Conservation (phyloP, 768 basidiomycete genomes). For the Lactarius trivialis region DNA sequence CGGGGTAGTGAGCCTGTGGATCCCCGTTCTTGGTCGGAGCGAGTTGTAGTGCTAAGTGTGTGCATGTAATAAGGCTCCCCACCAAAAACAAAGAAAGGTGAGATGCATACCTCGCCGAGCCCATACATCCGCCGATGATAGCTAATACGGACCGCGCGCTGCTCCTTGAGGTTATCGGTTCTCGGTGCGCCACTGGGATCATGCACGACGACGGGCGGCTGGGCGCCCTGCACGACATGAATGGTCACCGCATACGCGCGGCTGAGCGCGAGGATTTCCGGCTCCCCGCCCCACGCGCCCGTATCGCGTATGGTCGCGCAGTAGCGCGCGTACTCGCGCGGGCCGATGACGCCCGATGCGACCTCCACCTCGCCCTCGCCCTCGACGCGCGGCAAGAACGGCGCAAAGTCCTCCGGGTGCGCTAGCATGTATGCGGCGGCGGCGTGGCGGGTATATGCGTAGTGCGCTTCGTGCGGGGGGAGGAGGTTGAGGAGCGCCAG, state of each 20-base stretch:
- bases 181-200: constrained; percentile 42
- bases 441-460: constrained; percentile 51
- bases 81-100: no score
- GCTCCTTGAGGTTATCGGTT: constrained; percentile 31
- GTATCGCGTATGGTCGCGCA: constrained; percentile 74
- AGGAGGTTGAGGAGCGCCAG: constrained; percentile 66
- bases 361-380: constrained; percentile 57
- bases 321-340: constrained; percentile 60
- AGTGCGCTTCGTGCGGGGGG: constrained; percentile 50
- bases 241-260: constrained; percentile 78
- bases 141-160: constrained; percentile 59
- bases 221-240: constrained; percentile 80
- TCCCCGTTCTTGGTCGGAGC: constrained; percentile 47
- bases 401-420: constrained; percentile 87
- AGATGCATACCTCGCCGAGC: constrained; percentile 75
- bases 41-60: constrained; percentile 81
- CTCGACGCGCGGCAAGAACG: constrained; percentile 74
- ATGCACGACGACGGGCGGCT: constrained; percentile 80
- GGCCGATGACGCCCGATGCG: constrained; percentile 66
- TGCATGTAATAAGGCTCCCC: background rate
- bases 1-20: constrained; percentile 18
- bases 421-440: constrained; percentile 77
- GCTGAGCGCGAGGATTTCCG: constrained; percentile 88
- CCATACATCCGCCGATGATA: constrained; percentile 95
- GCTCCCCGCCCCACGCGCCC: constrained; percentile 95